Evolutionary conservation across 2,329 filamentous ascomycete genomes (phyloP).

Genomic region (Teratosphaeria destructans): DNA sequence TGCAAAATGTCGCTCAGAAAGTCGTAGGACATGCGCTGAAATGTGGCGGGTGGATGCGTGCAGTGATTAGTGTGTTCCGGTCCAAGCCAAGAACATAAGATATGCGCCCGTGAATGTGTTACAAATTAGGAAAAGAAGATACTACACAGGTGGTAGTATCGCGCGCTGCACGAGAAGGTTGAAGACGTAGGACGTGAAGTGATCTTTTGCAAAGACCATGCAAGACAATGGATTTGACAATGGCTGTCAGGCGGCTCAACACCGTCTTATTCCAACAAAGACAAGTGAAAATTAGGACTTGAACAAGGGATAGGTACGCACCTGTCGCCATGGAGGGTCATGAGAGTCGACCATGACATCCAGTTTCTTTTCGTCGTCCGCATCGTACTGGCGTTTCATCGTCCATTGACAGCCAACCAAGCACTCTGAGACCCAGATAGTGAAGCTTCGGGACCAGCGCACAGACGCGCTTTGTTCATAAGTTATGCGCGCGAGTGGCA

Average conservation of each 20-base stretch:
- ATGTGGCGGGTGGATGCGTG: neutral
- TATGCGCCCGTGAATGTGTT: constrained; percentile 3
- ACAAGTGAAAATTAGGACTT: constrained; percentile 18
- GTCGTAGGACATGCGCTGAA: neutral
- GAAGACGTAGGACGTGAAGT: constrained; percentile 1
- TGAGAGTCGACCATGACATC: constrained; percentile 13
- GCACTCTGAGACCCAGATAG: constrained; percentile 27
- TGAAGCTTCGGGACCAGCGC: constrained; percentile 1
- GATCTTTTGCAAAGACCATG: constrained; percentile 11
- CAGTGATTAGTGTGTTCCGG: neutral
- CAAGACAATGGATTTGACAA: constrained; percentile 5
- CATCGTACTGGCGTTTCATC: constrained; percentile 31
- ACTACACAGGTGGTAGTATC: constrained; percentile 11
- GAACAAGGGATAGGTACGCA: constrained; percentile 12
- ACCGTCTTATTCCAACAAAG: constrained; percentile 8
- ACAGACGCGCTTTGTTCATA: neutral
- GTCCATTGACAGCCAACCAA: constrained; percentile 26
- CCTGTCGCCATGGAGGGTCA: constrained; percentile 23
- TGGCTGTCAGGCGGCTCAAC: neutral
- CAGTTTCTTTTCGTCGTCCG: constrained; percentile 18
- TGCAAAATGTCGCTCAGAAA: neutral
- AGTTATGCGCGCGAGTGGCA: constrained; percentile 4
- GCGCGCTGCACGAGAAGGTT: neutral
- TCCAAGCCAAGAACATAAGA: neutral
- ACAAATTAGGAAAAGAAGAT: neutral